Conservation (phyloP, 2,329 filamentous ascomycete species). For the Pyrenophora seminiperda region DNA sequence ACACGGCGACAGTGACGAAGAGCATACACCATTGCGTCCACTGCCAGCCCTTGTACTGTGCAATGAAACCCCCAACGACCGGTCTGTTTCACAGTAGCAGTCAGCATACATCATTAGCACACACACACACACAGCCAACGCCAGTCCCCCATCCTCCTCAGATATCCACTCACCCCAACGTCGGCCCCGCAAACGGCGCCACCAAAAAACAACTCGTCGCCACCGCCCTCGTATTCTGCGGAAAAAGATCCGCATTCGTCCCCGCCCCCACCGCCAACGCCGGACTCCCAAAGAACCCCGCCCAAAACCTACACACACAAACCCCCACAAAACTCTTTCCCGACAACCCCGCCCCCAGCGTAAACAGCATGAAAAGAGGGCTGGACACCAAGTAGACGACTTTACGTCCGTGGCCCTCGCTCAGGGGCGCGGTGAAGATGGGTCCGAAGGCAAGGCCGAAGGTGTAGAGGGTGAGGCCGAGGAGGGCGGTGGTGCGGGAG, state of each 20-base stretch:
- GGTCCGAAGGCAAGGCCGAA: constrained; percentile 66
- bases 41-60: constrained; percentile 54
- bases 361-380: constrained; percentile 60
- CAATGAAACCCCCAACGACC: constrained; percentile 52
- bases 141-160: not conserved
- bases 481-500: constrained; percentile 60
- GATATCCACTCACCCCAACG: constrained; percentile 36
- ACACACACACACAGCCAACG: too few species aligned
- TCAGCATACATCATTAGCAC: constrained; percentile 6
- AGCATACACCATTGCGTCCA: constrained; percentile 54
- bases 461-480: constrained; percentile 65
- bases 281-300: constrained; percentile 71
- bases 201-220: constrained; percentile 47
- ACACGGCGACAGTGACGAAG: constrained; percentile 48
- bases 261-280: constrained; percentile 52
- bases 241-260: constrained; percentile 49
- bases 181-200: constrained; percentile 50
- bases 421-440: constrained; percentile 63
- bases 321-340: constrained; percentile 57
- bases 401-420: constrained; percentile 62
- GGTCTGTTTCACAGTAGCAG: constrained; percentile 40
- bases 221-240: constrained; percentile 39
- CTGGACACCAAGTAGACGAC: constrained; percentile 57
- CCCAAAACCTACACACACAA: constrained; percentile 68
- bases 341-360: constrained; percentile 61